Base-by-base conservation (phyloP, 352 stramenopile species). In the Thraustochytrium striatum region DNA sequence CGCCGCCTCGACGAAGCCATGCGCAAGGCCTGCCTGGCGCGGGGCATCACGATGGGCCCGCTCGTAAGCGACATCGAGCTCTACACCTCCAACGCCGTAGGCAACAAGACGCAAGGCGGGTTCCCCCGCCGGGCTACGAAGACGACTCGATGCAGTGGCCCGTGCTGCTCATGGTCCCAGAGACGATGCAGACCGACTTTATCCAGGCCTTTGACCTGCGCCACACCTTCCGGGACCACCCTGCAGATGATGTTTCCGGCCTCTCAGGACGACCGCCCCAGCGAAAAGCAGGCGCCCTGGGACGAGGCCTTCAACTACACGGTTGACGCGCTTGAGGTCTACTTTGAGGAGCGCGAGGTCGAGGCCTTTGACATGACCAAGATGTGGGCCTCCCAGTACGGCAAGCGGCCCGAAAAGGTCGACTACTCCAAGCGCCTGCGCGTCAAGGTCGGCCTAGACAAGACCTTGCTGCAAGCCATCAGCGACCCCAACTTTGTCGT, bases 121-220 rank as follows among this genome's bases (percentile, higher is more conserved):
- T 75, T 75, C 30, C 65, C 65, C 21, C 65, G 65, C 65, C 65
- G 1, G 44, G 52, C 16, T 38, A 38, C 47, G 41, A 75, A 43
- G 52, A 75, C 41, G n/a, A 25, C 8, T 75, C 65, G 0, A 75
- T 75, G 65, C 65, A 75, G 47, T 75, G 65, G 65, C 2, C 70
- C 1, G 70, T 80, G 13, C 39, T 80, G 41, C n/a, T 80, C 70
- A 70, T 80, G 55, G 79, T 58, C 33, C 70, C 70, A n/a, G 70
- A 80, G 57, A 28, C 41, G 28, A 69, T 72, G 58, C 70, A 70
- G 57, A 61, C 70, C 30, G 70, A 80, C 8, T 80, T 80, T 47
- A 80, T 80, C 41, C 52, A 75, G 13, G n/a, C 70, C 25, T 78
- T 69, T 21, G 70, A 80, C 28, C 11, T 72, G 3, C 19, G 13